Base-by-base conservation (phyloP, 176 grass and related monocot genomes). In the Cenchrus americanus region DNA sequence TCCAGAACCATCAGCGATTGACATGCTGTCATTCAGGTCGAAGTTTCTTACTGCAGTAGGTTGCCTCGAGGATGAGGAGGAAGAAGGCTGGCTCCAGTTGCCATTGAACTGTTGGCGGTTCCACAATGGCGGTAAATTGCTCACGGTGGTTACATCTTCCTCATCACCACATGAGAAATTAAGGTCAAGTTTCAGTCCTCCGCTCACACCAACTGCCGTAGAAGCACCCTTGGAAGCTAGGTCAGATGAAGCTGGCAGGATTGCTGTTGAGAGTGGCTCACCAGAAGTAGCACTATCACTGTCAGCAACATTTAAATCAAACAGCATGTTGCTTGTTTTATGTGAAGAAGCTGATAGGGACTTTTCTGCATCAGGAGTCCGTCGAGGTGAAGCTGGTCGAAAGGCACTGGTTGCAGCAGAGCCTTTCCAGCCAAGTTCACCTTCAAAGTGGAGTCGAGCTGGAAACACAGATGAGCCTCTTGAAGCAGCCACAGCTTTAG, bases 381-480 rank as follows among this genome's bases (percentile, higher is more conserved):
- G 82, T 10, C 80, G 22, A 53, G 83, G 85, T 47, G 86, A 80
- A 70, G 93, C 88, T 59, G 71, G 90, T 19, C 90, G 79, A 64
- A 95, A 95, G 26, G 93, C 93, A 86, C 93, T 95, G 22, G 93
- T 95, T 43, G 93, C 88, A 71, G 93, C 93, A 54, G 93, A 92
- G 19, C 93, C 93, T 90, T 92, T 95, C 93, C 91, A 93, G 57
- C 91, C 91, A 26, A 81, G 57, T 67, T 74, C 91, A 83, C 88
- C 87, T 81, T 89, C 85, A 85, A 90, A 93, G 40, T 83, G 88
- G 78, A 93, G 78, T 46, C 87, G 82, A 34, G 82, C 68, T 53
- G 93, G 87, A 40, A 95, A 82, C 46, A 80, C 82, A 81, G 83
- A 80, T 69, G 93, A 63, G 14, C 65, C 71, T 90, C 86, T 95